Evolutionary conservation across 1,284 basidiomycete genomes (phyloP).

Genomic region (Inonotus hispidus): DNA sequence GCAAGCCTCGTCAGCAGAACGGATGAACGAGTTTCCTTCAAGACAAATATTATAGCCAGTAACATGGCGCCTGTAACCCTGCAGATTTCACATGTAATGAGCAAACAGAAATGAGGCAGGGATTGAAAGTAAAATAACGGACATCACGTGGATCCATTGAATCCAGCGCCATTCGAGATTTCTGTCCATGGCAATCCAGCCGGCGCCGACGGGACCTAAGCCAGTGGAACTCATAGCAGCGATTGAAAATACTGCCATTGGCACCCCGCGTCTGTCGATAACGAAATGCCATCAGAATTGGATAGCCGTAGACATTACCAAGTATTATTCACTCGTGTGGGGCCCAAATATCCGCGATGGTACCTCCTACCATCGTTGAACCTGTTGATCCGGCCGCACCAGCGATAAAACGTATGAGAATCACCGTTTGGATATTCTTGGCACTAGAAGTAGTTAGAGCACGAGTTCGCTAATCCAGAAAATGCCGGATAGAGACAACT

Average conservation of each 20-base stretch:
- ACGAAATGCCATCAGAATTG: background rate
- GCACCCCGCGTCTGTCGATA: slow-evolving; percentile 52
- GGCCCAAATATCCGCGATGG: slow-evolving; percentile 66
- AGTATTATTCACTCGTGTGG: slow-evolving; percentile 45
- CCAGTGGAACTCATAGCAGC: slow-evolving; percentile 57
- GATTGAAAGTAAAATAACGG: slow-evolving; percentile 21
- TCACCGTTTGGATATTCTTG: slow-evolving; percentile 63
- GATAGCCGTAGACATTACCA: background rate
- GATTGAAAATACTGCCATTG: slow-evolving; percentile 64
- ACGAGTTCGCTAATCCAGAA: background rate
- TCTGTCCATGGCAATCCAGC: slow-evolving; percentile 63
- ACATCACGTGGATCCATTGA: slow-evolving; percentile 74
- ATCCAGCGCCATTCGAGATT: slow-evolving; percentile 75
- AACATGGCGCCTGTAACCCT: slow-evolving; percentile 44
- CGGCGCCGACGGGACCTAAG: slow-evolving; percentile 59
- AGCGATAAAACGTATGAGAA: slow-evolving; percentile 61
- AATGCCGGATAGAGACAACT: slow-evolving; percentile 27
- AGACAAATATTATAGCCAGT: slow-evolving; percentile 40
- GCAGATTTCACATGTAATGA: slow-evolving; percentile 5
- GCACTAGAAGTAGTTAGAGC: slow-evolving; percentile 34
- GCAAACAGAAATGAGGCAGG: slow-evolving; percentile 8
- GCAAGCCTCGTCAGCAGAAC: slow-evolving; percentile 60
- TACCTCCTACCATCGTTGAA: slow-evolving; percentile 74
- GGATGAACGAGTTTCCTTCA: slow-evolving; percentile 60
- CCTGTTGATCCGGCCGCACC: slow-evolving; percentile 68